These are phyloP conservation scores for Arthrobotrys sinensis DNA, from an alignment of 2,329 filamentous ascomycete genomes.

Conservation along the genomic window DNA sequence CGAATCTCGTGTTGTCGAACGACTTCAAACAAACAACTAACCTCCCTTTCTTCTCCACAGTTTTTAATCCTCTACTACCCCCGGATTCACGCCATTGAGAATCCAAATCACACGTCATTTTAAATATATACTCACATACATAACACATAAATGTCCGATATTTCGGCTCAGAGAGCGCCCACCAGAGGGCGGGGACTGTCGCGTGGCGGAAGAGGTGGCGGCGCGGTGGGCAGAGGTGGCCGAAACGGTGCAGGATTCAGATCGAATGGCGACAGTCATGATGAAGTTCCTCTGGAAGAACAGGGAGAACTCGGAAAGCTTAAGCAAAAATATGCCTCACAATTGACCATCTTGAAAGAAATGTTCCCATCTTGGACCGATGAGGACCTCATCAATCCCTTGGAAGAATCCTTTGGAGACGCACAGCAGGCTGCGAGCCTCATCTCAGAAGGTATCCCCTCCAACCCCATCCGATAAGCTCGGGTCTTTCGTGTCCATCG, in stretches of 20 bases:
- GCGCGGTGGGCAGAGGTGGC: slow-evolving; percentile 76
- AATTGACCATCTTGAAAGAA: slow-evolving; percentile 87
- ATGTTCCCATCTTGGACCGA: slow-evolving; percentile 97
- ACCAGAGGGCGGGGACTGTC: slow-evolving; percentile 87
- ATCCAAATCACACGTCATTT: slow-evolving; percentile 21
- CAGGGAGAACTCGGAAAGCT: slow-evolving; percentile 92
- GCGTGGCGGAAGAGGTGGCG: slow-evolving; percentile 84
- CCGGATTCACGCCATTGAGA: slow-evolving; percentile 55
- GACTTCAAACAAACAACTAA: slow-evolving; percentile 36
- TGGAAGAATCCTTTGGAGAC: slow-evolving; percentile 89
- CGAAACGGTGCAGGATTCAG: slow-evolving; percentile 78
- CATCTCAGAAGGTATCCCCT: slow-evolving; percentile 80
- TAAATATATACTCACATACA: slow-evolving; percentile 26
- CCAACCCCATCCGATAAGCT: not conserved
- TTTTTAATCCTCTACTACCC: slow-evolving; percentile 27
- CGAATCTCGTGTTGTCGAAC: slow-evolving; percentile 53
- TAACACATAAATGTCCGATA: slow-evolving; percentile 84
- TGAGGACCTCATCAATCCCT: slow-evolving; percentile 91
- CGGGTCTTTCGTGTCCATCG: slow-evolving; percentile 62
- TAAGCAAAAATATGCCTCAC: slow-evolving; percentile 87
- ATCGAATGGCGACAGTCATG: slow-evolving; percentile 74
- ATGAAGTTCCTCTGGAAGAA: slow-evolving; percentile 73
- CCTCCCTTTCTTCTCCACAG: slow-evolving; percentile 44
- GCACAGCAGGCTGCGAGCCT: slow-evolving; percentile 81
- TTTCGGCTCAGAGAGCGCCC: slow-evolving; percentile 69